phyloP scores from a whole-genome alignment of 2,329 filamentous ascomycete species.

The Stagonosporopsis cucurbitacearum region DNA sequence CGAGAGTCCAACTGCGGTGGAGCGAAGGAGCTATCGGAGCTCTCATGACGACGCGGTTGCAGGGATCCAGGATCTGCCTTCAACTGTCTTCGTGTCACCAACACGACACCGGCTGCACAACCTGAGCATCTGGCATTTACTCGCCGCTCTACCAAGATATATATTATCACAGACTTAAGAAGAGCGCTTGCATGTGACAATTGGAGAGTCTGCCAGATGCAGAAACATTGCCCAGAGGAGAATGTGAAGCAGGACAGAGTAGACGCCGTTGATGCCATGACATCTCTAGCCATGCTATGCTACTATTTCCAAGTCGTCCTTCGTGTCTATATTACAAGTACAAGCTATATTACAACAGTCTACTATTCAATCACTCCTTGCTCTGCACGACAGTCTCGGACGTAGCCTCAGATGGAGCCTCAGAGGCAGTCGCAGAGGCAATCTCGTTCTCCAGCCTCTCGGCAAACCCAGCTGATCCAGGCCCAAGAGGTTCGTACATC shows the following conservation, averaged over 20 bases:
- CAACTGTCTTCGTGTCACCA: constrained; percentile 1
- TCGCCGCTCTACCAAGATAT: too few relatives aligned
- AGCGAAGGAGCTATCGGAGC: constrained; percentile 26
- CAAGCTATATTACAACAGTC: constrained; percentile 5
- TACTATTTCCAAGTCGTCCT: not conserved
- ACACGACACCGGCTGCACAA: not conserved
- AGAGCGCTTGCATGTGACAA: too few relatives aligned
- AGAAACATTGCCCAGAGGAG: too few relatives aligned
- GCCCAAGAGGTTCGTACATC: constrained; percentile 43
- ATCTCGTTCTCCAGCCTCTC: not conserved
- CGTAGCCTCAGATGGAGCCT: too few relatives aligned
- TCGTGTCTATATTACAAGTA: constrained; percentile 13
- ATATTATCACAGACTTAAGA: too few relatives aligned
- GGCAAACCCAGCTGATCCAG: constrained; percentile 27
- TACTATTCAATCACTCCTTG: not conserved
- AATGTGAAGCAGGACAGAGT: not conserved
- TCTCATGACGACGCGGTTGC: constrained; percentile 16
- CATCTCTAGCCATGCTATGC: not conserved
- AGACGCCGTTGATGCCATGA: constrained; percentile 6
- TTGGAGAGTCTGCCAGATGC: too few relatives aligned
- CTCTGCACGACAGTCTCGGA: not conserved
- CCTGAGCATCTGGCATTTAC: too few relatives aligned
- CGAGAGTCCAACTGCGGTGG: constrained; percentile 17
- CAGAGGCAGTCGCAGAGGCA: not conserved
- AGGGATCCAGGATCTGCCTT: not conserved